These are phyloP conservation scores for Perkinsus olseni DNA, from an alignment of 169 alveolate genomes.

Conservation along the genomic window DNA sequence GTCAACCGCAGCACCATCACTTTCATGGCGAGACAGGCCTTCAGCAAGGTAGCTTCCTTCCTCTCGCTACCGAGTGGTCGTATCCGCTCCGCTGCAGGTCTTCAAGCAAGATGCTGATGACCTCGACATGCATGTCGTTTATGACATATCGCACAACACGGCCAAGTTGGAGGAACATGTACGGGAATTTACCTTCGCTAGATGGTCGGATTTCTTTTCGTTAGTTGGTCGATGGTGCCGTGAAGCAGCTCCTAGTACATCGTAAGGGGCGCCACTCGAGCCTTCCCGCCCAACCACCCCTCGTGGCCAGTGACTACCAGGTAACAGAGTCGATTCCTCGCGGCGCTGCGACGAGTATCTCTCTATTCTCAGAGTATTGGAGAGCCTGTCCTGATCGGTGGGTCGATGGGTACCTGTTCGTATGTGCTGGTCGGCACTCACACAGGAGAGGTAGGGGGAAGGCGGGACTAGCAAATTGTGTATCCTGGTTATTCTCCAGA, in stretches of 20 bases:
- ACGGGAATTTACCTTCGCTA: not conserved
- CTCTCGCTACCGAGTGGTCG: not conserved
- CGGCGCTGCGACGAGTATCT: not conserved
- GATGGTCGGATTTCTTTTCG: not conserved
- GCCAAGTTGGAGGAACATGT: constrained; percentile 64
- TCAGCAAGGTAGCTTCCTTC: constrained; percentile 4
- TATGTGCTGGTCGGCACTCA: constrained; percentile 75
- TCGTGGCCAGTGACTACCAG: constrained; percentile 69
- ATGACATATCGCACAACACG: constrained; percentile 77
- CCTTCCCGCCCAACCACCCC: constrained; percentile 78
- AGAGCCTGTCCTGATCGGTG: constrained; percentile 79
- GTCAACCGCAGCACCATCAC: constrained; percentile 62
- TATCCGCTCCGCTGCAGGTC: constrained; percentile 43
- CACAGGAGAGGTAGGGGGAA: not conserved
- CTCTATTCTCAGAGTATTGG: constrained; percentile 37
- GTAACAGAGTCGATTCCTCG: not conserved
- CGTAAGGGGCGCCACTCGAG: constrained; percentile 79
- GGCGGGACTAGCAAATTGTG: not conserved
- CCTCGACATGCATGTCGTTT: constrained; percentile 78
- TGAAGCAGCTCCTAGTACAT: constrained; percentile 61
- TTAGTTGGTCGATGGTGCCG: constrained; percentile 55
- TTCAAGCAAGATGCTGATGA: constrained; percentile 68
- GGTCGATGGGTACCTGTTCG: constrained; percentile 79
- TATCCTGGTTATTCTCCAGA: constrained; percentile 2
- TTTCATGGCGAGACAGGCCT: constrained; percentile 47